Base-by-base conservation (phyloP, 495 filamentous ascomycete genomes). In the Aspergillus olivimuriae region DNA sequence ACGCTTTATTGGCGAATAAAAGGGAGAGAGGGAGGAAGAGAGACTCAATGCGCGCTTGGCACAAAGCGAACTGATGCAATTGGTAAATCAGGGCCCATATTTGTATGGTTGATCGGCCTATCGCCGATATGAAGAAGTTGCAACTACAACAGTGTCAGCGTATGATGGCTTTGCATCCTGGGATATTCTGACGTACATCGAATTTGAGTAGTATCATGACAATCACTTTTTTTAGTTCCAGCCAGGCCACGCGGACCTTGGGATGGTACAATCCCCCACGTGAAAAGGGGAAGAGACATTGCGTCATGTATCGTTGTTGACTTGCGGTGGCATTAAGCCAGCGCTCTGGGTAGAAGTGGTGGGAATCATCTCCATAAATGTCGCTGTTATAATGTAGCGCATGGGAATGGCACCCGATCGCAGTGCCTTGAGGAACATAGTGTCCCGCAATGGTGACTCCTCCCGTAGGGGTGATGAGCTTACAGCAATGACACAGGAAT, bases 341-440 rank as follows among this genome's bases (percentile, higher is more conserved):
- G 24, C 76, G 53, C 43, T 75, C 76, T 0, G 78, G 77, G 2
- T 69, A 55, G 40, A 75, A 81, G 2, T 47, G 23, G 36, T 69
- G 56, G 3, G 61, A 60, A 43, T 78, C 70, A 11, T 59, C 52
- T 1, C 77, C 78, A 41, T 68, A 81, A 0, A 77, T 46, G 5
- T 51, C 50, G 9, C 50, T 50, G 20, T 66, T 43, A 9, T 61
- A 50, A n/a, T 59, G 48, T 2, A 60, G n/a, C 2, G 45, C 53
- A 20, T 53, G 52, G 0, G 52, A 34, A 34, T 55, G 56, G 37
- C 52, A 55, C 15, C 45, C 51, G 1, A 71, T 49, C 6, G 53
- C 34, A 0, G 47, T 53, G 2, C 41, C 47, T 4, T 22, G 44
- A 4, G 57, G 67, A 16, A 74, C 41, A 31, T 39, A 48, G 18